Evolutionary conservation across 129 eudicot genomes (phyloP), one percentile per base, ranked within the genome.

Genomic region (Kitagawia praeruptora): DNA sequence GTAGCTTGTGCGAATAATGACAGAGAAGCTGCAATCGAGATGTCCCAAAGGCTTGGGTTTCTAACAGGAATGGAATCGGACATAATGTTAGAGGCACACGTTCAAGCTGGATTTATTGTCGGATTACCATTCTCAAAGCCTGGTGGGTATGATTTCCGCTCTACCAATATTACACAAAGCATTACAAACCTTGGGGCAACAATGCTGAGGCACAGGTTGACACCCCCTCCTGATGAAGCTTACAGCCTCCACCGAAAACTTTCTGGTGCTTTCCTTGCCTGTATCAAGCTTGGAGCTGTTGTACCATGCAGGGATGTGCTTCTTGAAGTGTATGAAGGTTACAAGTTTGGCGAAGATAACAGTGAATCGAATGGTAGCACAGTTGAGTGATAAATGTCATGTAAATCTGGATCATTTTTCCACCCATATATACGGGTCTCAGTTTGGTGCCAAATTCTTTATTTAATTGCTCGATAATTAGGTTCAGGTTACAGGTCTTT

Each of bases 201-300:
- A 38, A 94, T 94, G 98, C 85, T 94, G 77, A 88, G 91, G 82
- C 97, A 94, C 82, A 83, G 98, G 82, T 83, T 94, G 78, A 91
- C 98, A 42, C 93, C 98, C 15, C 98, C 98, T n/a, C 97, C 98
- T 5, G 98, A 92, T 56, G 98, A 94, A 87, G 98, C 88, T 4
- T 94, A 94, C 86, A 92, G 98, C 78, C 91, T 94, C 14, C 98
- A 94, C 78, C 89, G 97, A 40, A 94, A 94, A 82, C 98, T 94
- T 84, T 93, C 98, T 25, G 98, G 98, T 77, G 97, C 98, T 16
- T 94, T 94, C 76, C 90, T 94, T 80, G 97, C 96, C 78, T 92
- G 98, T 82, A 90, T 94, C 77, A 94, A 94, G 88, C 90, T 94
- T 44, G 91, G 96, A 75, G 97, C 98, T 58, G 89, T 90, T 61